These are phyloP conservation scores for grape (Vitis vinifera) DNA, from an alignment of 164 flowering plant species.

Conservation along the genomic window DNA sequence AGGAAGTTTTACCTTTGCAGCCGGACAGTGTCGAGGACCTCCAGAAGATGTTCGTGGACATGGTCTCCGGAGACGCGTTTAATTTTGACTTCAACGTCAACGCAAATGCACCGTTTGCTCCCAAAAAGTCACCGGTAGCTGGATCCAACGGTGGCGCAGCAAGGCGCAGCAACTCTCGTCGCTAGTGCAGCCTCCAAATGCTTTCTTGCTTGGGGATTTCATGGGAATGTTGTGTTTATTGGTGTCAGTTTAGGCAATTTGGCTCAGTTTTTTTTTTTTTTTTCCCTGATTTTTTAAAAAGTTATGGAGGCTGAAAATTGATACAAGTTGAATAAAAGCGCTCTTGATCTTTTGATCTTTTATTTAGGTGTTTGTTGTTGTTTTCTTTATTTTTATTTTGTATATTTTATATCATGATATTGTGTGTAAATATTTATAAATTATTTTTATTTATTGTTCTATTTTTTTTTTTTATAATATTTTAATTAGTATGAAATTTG, in stretches of 20 bases:
- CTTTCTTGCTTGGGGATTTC: too few species aligned
- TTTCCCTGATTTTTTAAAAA: too few species aligned
- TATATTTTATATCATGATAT: too few species aligned
- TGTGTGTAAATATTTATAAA: too few species aligned
- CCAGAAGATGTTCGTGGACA: conserved; percentile 82
- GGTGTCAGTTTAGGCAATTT: not conserved
- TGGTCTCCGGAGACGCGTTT: conserved; percentile 52
- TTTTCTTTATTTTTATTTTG: too few species aligned
- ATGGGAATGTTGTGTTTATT: not conserved
- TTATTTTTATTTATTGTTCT: too few species aligned
- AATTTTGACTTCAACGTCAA: conserved; percentile 10
- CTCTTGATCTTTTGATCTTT: too few species aligned
- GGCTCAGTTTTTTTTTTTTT: not conserved
- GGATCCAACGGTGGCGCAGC: conserved; percentile 10
- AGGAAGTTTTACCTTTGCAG: conserved; percentile 14
- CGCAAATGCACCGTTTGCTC: conserved; percentile 26
- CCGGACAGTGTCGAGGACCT: conserved; percentile 80
- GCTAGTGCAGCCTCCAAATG: not conserved
- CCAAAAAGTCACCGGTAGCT: conserved; percentile 40
- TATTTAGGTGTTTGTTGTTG: too few species aligned
- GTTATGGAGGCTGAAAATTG: too few species aligned
- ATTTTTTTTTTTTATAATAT: too few species aligned
- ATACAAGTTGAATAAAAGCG: too few species aligned
- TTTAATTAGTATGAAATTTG: too few species aligned
- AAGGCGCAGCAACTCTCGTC: conserved; percentile 21